A percentile compares a stretch with the other conserved stretches of the same genome.
These are phyloP conservation scores for Nemania sp. DNA, from an alignment of 2,329 filamentous ascomycete genomes.

Conservation along the genomic window DNA sequence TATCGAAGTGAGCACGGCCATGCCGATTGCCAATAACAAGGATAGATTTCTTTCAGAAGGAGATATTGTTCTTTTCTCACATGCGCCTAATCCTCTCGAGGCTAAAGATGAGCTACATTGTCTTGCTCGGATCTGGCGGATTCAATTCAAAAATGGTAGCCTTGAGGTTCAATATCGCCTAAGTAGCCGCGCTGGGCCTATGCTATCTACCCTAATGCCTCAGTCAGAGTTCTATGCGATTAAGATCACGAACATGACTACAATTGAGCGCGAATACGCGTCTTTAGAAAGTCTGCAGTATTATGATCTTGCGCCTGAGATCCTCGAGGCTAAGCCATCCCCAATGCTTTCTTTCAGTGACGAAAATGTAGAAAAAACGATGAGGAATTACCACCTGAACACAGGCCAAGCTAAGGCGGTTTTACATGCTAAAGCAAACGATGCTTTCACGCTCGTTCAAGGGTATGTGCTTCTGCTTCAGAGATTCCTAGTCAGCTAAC, in stretches of 20 bases:
- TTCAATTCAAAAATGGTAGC: slow-evolving; percentile 77
- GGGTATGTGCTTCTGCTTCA: slow-evolving; percentile 55
- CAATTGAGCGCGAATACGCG: slow-evolving; percentile 93
- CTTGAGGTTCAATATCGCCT: slow-evolving; percentile 87
- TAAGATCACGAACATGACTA: slow-evolving; percentile 90
- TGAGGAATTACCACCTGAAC: slow-evolving; percentile 82
- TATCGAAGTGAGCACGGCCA: slow-evolving; percentile 84
- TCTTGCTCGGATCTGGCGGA: slow-evolving; percentile 79
- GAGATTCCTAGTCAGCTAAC: slow-evolving; percentile 36
- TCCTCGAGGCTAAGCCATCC: slow-evolving; percentile 85
- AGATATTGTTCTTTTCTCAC: slow-evolving; percentile 86
- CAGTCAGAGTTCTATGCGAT: slow-evolving; percentile 71
- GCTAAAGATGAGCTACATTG: slow-evolving; percentile 73
- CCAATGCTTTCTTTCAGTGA: slow-evolving; percentile 82
- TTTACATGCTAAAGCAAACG: slow-evolving; percentile 89
- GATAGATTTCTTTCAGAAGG: slow-evolving; percentile 78
- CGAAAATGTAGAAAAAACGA: slow-evolving; percentile 68
- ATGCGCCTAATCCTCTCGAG: slow-evolving; percentile 68
- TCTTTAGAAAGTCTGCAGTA: slow-evolving; percentile 89
- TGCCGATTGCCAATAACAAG: slow-evolving; percentile 70
- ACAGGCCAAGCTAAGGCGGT: slow-evolving; percentile 88
- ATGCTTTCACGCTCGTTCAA: slow-evolving; percentile 95
- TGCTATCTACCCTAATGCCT: slow-evolving; percentile 66
- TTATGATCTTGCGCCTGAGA: slow-evolving; percentile 93
- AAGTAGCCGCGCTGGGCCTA: slow-evolving; percentile 65